Conservation (phyloP, 1,284 basidiomycete species). For the Marasmius sp. region DNA sequence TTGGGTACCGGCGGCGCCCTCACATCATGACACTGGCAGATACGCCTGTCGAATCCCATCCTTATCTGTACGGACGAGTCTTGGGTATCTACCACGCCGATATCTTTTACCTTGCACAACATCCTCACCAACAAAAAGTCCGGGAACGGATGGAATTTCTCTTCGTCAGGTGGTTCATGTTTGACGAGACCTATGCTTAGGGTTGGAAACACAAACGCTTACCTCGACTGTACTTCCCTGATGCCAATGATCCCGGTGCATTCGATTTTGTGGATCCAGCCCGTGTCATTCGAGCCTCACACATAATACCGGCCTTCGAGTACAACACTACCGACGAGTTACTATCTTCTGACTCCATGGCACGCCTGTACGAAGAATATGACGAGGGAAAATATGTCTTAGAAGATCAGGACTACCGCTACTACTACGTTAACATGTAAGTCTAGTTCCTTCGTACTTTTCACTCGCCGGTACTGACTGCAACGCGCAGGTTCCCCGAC, state of each 20-base stretch:
- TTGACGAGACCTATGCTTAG: neutral
- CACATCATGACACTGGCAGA: conserved; percentile 19
- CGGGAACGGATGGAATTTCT: too few relatives aligned
- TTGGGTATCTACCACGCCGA: conserved; percentile 33
- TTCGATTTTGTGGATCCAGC: neutral
- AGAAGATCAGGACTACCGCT: neutral
- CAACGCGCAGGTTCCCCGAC: neutral
- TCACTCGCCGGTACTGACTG: neutral
- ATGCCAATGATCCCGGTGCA: neutral
- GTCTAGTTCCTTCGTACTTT: too few relatives aligned
- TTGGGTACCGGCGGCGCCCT: conserved; percentile 19
- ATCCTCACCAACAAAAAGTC: too few relatives aligned
- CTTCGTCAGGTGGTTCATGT: neutral
- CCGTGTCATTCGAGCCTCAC: neutral
- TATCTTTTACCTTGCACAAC: conserved; percentile 6
- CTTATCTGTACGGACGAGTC: conserved; percentile 35
- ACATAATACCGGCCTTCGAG: neutral
- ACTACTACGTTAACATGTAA: neutral
- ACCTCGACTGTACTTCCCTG: neutral
- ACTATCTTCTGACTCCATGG: neutral
- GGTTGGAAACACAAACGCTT: neutral
- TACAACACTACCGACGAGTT: neutral
- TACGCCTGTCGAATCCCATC: conserved; percentile 9
- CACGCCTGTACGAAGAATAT: neutral
- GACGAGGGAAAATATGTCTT: neutral